These are phyloP conservation scores for Suhomyces coccinellae DNA, from an alignment of 1,139 yeast species.

Conservation along the genomic window DNA sequence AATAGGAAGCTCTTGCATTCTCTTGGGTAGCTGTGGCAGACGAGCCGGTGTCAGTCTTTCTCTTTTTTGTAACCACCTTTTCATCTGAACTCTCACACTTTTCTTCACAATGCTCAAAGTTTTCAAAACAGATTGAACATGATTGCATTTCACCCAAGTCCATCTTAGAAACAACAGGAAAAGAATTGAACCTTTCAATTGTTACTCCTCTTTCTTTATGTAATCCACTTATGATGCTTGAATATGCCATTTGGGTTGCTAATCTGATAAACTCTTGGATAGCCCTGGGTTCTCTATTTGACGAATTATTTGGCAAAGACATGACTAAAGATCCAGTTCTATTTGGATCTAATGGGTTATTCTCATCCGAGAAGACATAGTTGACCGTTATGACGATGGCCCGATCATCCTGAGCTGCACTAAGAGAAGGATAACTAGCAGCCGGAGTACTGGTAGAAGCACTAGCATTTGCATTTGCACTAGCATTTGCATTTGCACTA, in stretches of 20 bases:
- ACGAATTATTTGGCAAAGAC: slow-evolving; percentile 64
- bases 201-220: slow-evolving; percentile 52
- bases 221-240: slow-evolving; percentile 52
- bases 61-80: slow-evolving; percentile 20
- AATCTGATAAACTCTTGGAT: slow-evolving; percentile 59
- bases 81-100: slow-evolving; percentile 14
- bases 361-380: slow-evolving; percentile 47
- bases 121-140: slow-evolving; percentile 73
- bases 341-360: slow-evolving; percentile 41
- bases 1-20: slow-evolving; percentile 6
- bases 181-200: slow-evolving; percentile 49
- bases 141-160: slow-evolving; percentile 34
- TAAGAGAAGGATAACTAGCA: background rate
- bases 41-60: slow-evolving; percentile 7
- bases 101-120: slow-evolving; percentile 29
- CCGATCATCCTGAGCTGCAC: slow-evolving; percentile 12
- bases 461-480: background rate
- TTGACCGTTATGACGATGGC: slow-evolving; percentile 48
- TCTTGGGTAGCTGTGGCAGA: slow-evolving; percentile 7
- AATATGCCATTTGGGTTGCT: slow-evolving; percentile 70
- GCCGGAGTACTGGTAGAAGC: background rate
- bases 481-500: background rate
- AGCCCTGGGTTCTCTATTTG: slow-evolving; percentile 53
- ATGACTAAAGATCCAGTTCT: slow-evolving; percentile 57
- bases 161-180: slow-evolving; percentile 35